Conservation (phyloP, 2,329 filamentous ascomycete species). For the Tolypocladium cylindrosporum region DNA sequence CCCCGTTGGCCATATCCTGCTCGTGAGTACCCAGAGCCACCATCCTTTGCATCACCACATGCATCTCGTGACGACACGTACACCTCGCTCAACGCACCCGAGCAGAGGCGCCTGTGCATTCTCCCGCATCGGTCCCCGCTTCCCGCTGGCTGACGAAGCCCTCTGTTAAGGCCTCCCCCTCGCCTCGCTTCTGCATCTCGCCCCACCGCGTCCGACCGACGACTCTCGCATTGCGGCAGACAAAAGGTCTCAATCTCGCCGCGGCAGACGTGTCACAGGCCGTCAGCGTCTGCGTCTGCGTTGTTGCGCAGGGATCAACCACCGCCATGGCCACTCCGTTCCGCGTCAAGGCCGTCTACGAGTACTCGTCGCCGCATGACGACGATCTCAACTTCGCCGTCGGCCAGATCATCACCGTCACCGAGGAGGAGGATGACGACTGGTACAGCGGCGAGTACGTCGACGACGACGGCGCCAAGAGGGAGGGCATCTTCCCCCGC, state of each 20-base stretch:
- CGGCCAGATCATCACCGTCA: slow-evolving; percentile 90
- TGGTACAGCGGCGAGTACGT: slow-evolving; percentile 89
- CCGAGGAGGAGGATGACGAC: slow-evolving; percentile 82
- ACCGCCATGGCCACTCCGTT: slow-evolving; percentile 65
- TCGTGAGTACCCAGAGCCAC: not conserved
- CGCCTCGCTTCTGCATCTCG: slow-evolving; percentile 2
- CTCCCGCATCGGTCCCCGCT: slow-evolving; percentile 5
- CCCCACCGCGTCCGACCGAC: not conserved
- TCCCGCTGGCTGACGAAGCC: slow-evolving; percentile 8
- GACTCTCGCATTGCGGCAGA: slow-evolving; percentile 1
- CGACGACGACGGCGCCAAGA: slow-evolving; percentile 62
- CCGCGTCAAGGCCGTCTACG: slow-evolving; percentile 92
- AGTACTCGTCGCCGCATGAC: slow-evolving; percentile 86
- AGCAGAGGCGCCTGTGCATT: not conserved
- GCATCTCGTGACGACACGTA: not conserved
- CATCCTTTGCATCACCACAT: not conserved
- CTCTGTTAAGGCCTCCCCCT: slow-evolving; percentile 1
- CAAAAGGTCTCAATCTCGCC: slow-evolving; percentile 2
- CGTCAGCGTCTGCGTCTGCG: slow-evolving; percentile 3
- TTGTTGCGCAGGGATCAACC: slow-evolving; percentile 6
- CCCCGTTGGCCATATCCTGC: not conserved
- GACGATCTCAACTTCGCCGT: slow-evolving; percentile 83
- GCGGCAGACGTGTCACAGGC: slow-evolving; percentile 7
- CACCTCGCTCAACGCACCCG: not conserved
- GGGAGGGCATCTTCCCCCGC: slow-evolving; percentile 82